Evolutionary conservation across 768 basidiomycete species (phyloP).

Genomic region (Suillus lakei): DNA sequence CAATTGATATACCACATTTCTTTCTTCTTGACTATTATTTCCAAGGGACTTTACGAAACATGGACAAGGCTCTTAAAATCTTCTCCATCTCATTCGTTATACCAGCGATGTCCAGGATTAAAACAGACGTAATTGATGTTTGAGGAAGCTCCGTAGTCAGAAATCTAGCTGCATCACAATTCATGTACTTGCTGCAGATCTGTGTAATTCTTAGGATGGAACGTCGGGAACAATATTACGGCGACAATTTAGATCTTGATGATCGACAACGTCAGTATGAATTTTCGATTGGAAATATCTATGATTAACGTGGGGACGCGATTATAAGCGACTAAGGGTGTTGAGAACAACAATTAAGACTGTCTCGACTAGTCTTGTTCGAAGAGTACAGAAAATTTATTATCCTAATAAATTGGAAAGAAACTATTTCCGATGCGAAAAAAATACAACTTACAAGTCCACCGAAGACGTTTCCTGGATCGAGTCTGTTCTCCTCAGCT

Average conservation of each 20-base stretch:
- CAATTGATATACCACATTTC: constrained; percentile 5
- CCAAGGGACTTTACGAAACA: background rate
- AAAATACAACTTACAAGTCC: too few species aligned
- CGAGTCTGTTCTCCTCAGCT: too few species aligned
- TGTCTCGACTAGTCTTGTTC: too few species aligned
- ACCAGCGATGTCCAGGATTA: background rate
- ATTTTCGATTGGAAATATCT: background rate
- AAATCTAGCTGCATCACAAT: background rate
- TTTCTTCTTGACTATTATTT: background rate
- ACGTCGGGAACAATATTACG: constrained; percentile 81
- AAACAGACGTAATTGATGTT: background rate
- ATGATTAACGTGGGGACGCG: too few species aligned
- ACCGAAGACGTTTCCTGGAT: too few species aligned
- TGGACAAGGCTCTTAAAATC: background rate
- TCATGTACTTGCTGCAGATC: constrained; percentile 1
- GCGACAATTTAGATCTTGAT: constrained; percentile 68
- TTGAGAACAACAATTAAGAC: too few species aligned
- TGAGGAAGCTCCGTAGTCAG: background rate
- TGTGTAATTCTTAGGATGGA: constrained; percentile 95
- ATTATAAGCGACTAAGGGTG: too few species aligned
- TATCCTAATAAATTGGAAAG: too few species aligned
- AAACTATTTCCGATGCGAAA: too few species aligned
- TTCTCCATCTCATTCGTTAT: background rate
- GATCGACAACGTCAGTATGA: constrained; percentile 75
- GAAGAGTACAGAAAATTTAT: too few species aligned